Evolutionary conservation across 192 early-diverging fungal species (phyloP).

Genomic region (Umbelopsis sp.): DNA sequence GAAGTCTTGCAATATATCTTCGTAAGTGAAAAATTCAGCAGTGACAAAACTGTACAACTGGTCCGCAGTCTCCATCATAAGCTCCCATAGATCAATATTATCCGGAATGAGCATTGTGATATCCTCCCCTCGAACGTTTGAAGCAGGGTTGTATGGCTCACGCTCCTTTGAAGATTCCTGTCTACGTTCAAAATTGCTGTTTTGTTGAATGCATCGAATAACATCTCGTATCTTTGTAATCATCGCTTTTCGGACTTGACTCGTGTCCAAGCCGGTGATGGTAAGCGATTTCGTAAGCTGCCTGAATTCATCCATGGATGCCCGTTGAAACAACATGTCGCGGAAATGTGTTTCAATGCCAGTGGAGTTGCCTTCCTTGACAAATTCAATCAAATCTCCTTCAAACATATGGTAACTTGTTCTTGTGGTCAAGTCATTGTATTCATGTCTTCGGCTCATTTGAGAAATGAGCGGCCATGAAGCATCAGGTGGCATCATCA

Average conservation of each 20-base stretch:
- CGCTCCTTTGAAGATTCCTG: conserved; percentile 23
- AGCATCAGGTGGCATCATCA: conserved; percentile 69
- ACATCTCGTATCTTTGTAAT: conserved; percentile 53
- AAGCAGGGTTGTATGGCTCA: conserved; percentile 27
- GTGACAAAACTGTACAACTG: conserved; percentile 74
- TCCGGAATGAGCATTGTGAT: conserved; percentile 65
- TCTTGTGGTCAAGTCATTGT: conserved; percentile 47
- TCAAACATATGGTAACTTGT: conserved; percentile 52
- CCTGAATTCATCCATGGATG: conserved; percentile 69
- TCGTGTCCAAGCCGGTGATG: conserved; percentile 38
- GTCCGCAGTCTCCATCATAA: conserved; percentile 75
- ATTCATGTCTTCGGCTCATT: conserved; percentile 57
- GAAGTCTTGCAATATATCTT: conserved; percentile 55
- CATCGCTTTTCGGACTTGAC: conserved; percentile 51
- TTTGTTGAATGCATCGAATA: conserved; percentile 53
- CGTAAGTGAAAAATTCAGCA: conserved; percentile 59
- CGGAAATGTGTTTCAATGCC: conserved; percentile 65
- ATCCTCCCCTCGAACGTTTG: conserved; percentile 28
- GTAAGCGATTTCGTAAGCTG: conserved; percentile 51
- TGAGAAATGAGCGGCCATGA: conserved; percentile 82
- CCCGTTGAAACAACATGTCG: conserved; percentile 72
- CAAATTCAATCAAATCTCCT: conserved; percentile 56
- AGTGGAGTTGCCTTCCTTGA: conserved; percentile 61
- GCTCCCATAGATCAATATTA: conserved; percentile 71
- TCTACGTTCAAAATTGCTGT: conserved; percentile 28